A percentile compares a stretch with the other conserved stretches of the same genome.
These are phyloP conservation scores for Vachellia pachyceras DNA, from an alignment of 306 rosid genomes.

Conservation along the genomic window DNA sequence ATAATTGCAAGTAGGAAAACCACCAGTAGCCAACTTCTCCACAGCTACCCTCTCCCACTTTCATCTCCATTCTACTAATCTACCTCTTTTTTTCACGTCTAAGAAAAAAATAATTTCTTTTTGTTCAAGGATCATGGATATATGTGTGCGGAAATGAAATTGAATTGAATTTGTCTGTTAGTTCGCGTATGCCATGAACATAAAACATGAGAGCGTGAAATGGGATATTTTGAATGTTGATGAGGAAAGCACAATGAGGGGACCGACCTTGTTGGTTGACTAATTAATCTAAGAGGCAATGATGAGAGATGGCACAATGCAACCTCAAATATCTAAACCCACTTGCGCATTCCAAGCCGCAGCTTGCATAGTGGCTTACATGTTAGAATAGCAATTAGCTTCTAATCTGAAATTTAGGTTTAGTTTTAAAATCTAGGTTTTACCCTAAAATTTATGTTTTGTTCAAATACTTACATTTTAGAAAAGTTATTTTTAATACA, in stretches of 20 bases:
- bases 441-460: no score
- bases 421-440: no score
- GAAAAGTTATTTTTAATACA: no score
- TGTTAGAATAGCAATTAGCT: no score
- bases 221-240: not conserved
- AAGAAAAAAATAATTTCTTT: no score
- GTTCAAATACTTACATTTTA: no score
- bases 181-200: not conserved
- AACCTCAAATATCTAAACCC: not conserved
- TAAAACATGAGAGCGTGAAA: not conserved
- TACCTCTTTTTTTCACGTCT: no score
- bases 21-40: not conserved
- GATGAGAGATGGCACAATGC: not conserved
- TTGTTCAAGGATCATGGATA: not conserved
- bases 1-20: not conserved
- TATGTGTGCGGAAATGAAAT: not conserved
- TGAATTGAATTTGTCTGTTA: not conserved
- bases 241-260: not conserved
- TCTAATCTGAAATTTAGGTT: no score
- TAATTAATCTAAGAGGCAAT: not conserved
- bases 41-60: not conserved
- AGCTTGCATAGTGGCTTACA: no score
- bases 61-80: no score
- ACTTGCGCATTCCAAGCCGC: not conserved
- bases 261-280: conserved; percentile 1